These are phyloP conservation scores for Globisporangium rhizosaccharum DNA, from an alignment of 352 stramenopile species.

Conservation along the genomic window DNA sequence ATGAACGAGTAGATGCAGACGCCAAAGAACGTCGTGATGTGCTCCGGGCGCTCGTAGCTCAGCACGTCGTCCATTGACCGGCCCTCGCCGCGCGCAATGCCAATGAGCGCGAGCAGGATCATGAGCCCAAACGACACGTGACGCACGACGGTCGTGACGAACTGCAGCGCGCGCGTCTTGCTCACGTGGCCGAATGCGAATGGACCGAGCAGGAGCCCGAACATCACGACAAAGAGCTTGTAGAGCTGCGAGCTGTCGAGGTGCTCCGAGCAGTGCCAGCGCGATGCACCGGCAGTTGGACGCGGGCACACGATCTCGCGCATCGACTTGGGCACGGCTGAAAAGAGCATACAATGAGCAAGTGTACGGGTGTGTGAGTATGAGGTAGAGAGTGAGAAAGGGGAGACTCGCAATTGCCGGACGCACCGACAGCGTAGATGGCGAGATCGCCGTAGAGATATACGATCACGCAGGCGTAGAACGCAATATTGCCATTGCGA, in stretches of 20 bases:
- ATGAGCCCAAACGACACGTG: constrained; percentile 82
- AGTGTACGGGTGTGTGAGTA: not conserved
- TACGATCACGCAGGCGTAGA: constrained; percentile 76
- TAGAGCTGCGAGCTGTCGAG: constrained; percentile 81
- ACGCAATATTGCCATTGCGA: constrained; percentile 55
- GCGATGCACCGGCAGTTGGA: constrained; percentile 27
- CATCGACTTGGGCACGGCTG: constrained; percentile 85
- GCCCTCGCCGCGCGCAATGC: constrained; percentile 61
- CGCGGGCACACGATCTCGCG: constrained; percentile 80
- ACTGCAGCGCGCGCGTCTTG: constrained; percentile 76
- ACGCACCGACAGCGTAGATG: constrained; percentile 85
- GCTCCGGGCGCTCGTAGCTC: constrained; percentile 62
- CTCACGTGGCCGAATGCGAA: constrained; percentile 81
- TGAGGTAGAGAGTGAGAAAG: not conserved
- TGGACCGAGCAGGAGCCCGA: constrained; percentile 63
- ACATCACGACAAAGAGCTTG: constrained; percentile 71
- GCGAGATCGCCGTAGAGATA: constrained; percentile 86
- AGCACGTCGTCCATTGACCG: constrained; percentile 59
- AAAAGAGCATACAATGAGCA: not conserved
- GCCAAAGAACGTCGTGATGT: constrained; percentile 79
- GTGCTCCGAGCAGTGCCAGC: constrained; percentile 68
- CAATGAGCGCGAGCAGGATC: constrained; percentile 70
- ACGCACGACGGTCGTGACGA: constrained; percentile 77
- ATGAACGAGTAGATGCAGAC: constrained; percentile 90
- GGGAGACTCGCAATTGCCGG: not conserved